Evolutionary conservation across 345 rosid species (phyloP).

Genomic region (Bruguiera parviflora): DNA sequence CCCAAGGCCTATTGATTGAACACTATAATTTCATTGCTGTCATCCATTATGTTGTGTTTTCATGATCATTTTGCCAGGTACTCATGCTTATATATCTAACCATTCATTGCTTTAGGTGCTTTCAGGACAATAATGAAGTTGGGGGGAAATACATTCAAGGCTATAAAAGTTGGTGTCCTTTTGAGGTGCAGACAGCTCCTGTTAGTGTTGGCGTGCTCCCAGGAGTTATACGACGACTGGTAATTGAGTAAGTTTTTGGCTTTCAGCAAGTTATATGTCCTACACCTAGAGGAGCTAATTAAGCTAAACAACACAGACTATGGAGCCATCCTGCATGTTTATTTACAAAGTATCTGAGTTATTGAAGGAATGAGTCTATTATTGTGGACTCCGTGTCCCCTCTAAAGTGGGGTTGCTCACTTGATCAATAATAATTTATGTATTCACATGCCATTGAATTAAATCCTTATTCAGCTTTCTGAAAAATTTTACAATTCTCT

Average conservation of each 20-base stretch:
- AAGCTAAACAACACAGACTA: neutral
- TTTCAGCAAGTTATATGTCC: neutral
- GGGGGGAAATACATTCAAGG: slow-evolving; percentile 16
- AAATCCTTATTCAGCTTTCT: neutral
- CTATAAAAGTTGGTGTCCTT: slow-evolving; percentile 16
- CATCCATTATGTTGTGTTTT: no score
- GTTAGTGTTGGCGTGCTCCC: slow-evolving; percentile 76
- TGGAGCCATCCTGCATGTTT: no score
- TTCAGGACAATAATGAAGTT: slow-evolving; percentile 32
- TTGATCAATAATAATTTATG: neutral
- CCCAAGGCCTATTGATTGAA: no score
- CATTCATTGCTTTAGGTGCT: slow-evolving; percentile 13
- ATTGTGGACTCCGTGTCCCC: neutral
- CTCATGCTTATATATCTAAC: slow-evolving; percentile 3
- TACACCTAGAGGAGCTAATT: neutral
- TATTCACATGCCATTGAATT: neutral
- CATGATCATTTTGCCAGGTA: neutral
- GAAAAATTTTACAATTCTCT: no score
- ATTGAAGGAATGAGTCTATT: no score
- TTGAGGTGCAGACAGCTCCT: slow-evolving; percentile 84
- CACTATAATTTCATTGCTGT: no score
- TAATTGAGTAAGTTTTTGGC: slow-evolving; percentile 57
- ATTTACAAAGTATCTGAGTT: no score
- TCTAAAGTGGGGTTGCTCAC: neutral
- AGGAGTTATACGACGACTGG: slow-evolving; percentile 75